These are phyloP conservation scores for Eragrostis curvula DNA, from an alignment of 176 grass and related monocot species.

Conservation along the genomic window DNA sequence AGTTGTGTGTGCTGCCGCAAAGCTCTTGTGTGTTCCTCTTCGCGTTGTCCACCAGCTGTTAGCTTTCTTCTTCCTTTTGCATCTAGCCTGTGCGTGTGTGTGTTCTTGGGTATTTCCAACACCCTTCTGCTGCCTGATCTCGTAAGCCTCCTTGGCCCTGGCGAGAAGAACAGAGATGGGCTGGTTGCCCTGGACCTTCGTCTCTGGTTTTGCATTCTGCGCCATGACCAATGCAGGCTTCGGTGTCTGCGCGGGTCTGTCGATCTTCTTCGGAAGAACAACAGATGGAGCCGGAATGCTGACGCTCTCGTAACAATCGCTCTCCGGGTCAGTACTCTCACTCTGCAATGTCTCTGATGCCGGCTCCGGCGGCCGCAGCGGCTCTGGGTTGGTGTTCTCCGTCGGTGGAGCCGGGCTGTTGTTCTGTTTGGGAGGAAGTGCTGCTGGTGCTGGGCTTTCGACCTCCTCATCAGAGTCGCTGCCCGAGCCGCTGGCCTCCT, in stretches of 20 bases:
- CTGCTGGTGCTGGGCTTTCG: not conserved
- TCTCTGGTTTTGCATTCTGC: not conserved
- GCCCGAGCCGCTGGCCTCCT: no score
- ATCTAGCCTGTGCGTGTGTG: no score
- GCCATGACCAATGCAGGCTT: no score
- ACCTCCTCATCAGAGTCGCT: no score
- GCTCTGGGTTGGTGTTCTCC: not conserved
- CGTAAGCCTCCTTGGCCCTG: not conserved
- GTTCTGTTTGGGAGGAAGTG: not conserved
- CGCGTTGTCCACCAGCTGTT: no score
- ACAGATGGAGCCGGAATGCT: not conserved
- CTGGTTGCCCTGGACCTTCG: not conserved
- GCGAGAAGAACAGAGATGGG: not conserved
- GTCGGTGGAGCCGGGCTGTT: not conserved
- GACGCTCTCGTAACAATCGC: not conserved
- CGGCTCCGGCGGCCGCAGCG: not conserved
- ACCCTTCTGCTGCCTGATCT: not conserved
- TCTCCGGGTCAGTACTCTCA: not conserved
- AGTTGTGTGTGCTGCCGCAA: no score
- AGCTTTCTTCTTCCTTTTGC: no score
- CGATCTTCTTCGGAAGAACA: not conserved
- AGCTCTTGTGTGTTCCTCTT: no score
- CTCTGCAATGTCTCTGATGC: not conserved
- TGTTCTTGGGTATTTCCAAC: no score
- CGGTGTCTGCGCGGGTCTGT: not conserved